These are phyloP conservation scores for Phytophthora citrophthora DNA, from an alignment of 352 stramenopile genomes.

Conservation along the genomic window DNA sequence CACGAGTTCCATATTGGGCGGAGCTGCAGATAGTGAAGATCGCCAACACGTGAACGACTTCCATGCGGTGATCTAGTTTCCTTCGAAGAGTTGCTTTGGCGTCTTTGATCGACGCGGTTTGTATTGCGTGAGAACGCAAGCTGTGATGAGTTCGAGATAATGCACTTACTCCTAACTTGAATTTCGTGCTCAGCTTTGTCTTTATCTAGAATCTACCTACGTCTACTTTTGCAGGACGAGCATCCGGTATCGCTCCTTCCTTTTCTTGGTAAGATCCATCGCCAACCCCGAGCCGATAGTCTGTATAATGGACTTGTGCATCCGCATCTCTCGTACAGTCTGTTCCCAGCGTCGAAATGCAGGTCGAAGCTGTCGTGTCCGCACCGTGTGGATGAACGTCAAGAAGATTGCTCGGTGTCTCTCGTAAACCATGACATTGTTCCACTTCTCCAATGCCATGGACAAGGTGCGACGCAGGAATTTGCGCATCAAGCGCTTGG, in stretches of 20 bases:
- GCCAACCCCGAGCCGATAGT: slow-evolving; percentile 58
- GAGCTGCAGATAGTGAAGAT: slow-evolving; percentile 17
- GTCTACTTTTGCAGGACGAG: slow-evolving; percentile 70
- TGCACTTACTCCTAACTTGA: slow-evolving; percentile 11
- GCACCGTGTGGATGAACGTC: slow-evolving; percentile 54
- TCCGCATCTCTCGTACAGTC: slow-evolving; percentile 46
- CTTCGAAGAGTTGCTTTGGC: background rate
- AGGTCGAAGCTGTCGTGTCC: slow-evolving; percentile 52
- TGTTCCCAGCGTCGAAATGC: slow-evolving; percentile 70
- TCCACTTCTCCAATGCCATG: slow-evolving; percentile 57
- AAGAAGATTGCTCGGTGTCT: slow-evolving; percentile 51
- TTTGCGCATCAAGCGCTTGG: slow-evolving; percentile 50
- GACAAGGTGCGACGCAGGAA: slow-evolving; percentile 48
- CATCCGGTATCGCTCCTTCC: slow-evolving; percentile 68
- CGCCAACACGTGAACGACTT: slow-evolving; percentile 33
- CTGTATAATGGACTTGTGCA: slow-evolving; percentile 52
- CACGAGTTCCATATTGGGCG: slow-evolving; percentile 34
- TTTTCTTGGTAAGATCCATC: slow-evolving; percentile 70
- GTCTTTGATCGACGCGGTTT: slow-evolving; percentile 3
- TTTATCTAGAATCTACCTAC: background rate
- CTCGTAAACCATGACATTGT: slow-evolving; percentile 46
- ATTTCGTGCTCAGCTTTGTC: slow-evolving; percentile 6
- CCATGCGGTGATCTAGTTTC: slow-evolving; percentile 46
- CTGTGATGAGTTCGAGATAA: slow-evolving; percentile 3
- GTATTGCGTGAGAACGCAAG: background rate